Percentiles rank a stretch among this genome's conserved stretches.
phyloP scores from a whole-genome alignment of 345 rosid genomes.

The Eucalyptus urophylla region DNA sequence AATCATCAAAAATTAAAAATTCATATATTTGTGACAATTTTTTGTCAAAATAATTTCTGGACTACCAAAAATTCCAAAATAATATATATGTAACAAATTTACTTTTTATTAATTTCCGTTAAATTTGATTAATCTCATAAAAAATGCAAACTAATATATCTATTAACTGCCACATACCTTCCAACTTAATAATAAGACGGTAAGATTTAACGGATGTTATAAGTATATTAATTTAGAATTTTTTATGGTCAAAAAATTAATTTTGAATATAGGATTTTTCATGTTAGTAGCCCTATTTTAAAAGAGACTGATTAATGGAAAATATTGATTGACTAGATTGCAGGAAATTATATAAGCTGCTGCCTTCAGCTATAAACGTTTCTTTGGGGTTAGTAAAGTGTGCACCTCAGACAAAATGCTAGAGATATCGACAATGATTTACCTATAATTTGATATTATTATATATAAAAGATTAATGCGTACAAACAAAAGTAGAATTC shows the following conservation, averaged over 20 bases:
- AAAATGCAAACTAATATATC: too few relatives aligned
- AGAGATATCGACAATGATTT: background rate
- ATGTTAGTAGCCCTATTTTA: too few relatives aligned
- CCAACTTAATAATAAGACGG: too few relatives aligned
- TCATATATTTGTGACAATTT: too few relatives aligned
- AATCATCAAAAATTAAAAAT: too few relatives aligned
- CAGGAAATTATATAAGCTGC: background rate
- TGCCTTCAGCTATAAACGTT: background rate
- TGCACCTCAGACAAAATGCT: background rate
- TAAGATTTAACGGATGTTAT: accelerated
- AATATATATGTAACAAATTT: too few relatives aligned
- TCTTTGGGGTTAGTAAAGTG: background rate
- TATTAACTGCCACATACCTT: accelerated
- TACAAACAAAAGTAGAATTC: background rate
- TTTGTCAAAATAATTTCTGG: too few relatives aligned
- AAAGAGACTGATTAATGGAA: background rate
- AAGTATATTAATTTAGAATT: accelerated
- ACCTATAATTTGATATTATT: background rate
- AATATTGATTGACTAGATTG: background rate
- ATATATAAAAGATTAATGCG: background rate
- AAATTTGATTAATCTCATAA: too few relatives aligned
- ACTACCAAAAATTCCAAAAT: too few relatives aligned
- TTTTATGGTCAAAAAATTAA: too few relatives aligned
- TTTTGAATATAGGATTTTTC: too few relatives aligned
- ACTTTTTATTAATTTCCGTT: accelerated